phyloP scores from a whole-genome alignment of 2,329 filamentous ascomycete genomes.

The Colletotrichum noveboracense region DNA sequence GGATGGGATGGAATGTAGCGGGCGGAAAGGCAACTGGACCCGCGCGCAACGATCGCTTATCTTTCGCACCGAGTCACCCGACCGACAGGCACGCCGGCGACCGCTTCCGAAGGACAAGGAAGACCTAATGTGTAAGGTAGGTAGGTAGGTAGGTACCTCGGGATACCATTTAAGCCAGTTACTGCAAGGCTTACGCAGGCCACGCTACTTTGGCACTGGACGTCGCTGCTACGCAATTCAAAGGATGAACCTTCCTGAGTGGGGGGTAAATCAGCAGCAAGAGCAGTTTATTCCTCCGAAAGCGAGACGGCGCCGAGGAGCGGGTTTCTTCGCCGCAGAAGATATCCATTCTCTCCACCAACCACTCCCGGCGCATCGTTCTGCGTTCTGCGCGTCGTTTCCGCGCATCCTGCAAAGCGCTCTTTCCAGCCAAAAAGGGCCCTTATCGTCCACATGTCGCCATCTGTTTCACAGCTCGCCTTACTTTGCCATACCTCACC shows the following conservation, averaged over 20 bases:
- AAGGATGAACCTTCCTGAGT: background rate
- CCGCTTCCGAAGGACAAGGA: background rate
- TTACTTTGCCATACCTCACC: background rate
- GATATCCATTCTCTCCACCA: background rate
- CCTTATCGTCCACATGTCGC: background rate
- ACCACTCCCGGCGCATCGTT: background rate
- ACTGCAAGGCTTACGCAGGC: background rate
- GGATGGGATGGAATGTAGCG: background rate
- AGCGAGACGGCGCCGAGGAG: background rate
- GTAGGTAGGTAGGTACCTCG: background rate
- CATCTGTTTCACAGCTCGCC: background rate
- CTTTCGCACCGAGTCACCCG: conserved; percentile 12
- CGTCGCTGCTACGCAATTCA: background rate
- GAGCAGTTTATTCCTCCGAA: background rate
- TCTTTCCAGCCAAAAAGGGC: background rate
- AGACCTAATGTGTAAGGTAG: background rate
- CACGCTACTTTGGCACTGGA: background rate
- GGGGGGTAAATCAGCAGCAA: background rate
- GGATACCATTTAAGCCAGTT: background rate
- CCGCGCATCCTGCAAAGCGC: background rate
- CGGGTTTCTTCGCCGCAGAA: background rate
- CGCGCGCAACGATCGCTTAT: conserved; percentile 16
- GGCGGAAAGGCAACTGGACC: background rate
- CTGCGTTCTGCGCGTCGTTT: background rate
- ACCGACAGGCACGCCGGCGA: conserved; percentile 4